Conservation (phyloP, 192 early-diverging fungal species). For the Backusella sp. region DNA sequence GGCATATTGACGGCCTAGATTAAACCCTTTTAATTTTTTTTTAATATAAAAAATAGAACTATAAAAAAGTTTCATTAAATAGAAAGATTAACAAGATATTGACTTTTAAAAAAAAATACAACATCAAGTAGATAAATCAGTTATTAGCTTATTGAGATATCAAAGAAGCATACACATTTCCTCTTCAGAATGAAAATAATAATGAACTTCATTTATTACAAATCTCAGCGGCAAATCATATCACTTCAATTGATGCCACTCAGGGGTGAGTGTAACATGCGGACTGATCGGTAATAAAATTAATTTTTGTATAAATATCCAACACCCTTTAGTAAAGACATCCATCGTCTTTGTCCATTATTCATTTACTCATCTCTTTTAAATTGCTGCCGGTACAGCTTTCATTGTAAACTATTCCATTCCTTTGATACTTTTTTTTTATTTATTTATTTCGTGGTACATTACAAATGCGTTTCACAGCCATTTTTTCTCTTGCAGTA, state of each 20-base stretch:
- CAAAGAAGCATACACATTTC: neutral
- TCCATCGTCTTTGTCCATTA: neutral
- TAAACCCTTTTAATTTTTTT: neutral
- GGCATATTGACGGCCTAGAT: conserved; percentile 6
- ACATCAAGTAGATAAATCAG: neutral
- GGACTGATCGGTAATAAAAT: neutral
- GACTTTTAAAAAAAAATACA: neutral
- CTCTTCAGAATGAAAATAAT: neutral
- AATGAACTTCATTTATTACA: neutral
- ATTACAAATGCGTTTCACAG: conserved; percentile 7
- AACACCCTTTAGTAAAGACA: neutral
- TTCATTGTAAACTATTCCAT: neutral
- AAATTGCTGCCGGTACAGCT: neutral
- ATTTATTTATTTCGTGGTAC: neutral
- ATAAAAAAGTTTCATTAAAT: neutral
- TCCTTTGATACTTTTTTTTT: neutral
- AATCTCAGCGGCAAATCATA: conserved; percentile 1
- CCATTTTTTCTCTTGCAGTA: conserved; percentile 16
- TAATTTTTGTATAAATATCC: neutral
- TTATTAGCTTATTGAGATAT: neutral
- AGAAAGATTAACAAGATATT: neutral
- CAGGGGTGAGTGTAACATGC: neutral
- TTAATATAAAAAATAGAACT: neutral
- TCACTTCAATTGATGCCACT: neutral
- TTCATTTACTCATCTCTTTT: neutral